Evolutionary conservation across 257 asterid genomes (phyloP).

Genomic region (Salvia hispanica): DNA sequence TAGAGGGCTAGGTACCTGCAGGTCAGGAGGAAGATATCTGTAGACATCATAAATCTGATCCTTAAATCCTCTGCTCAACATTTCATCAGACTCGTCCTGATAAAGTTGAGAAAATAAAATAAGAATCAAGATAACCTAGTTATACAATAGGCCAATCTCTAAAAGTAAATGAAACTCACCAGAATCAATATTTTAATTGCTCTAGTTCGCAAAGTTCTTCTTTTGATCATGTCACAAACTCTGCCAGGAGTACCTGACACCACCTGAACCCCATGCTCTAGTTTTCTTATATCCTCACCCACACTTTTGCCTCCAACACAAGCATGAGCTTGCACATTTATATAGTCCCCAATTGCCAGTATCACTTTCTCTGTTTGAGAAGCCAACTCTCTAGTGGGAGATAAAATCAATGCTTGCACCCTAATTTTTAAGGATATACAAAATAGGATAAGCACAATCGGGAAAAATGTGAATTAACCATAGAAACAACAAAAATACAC

Average conservation of each 20-base stretch:
- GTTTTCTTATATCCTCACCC: conserved; percentile 85
- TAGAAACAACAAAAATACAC: conserved; percentile 5
- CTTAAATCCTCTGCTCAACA: conserved; percentile 95
- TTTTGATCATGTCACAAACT: conserved; percentile 91
- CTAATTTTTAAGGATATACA: conserved; percentile 34
- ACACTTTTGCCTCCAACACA: conserved; percentile 94
- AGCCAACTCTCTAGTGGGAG: conserved; percentile 96
- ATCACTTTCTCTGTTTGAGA: conserved; percentile 88
- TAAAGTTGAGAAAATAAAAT: conserved; percentile 13
- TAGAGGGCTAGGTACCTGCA: conserved; percentile 54
- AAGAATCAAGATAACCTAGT: conserved; percentile 6
- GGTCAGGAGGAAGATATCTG: conserved; percentile 95
- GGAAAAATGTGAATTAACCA: neutral
- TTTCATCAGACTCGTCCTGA: conserved; percentile 95
- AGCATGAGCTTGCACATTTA: conserved; percentile 84
- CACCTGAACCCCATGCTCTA: conserved; percentile 92
- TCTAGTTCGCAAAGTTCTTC: conserved; percentile 83
- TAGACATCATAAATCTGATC: conserved; percentile 96
- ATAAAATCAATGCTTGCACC: conserved; percentile 88
- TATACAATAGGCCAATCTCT: neutral
- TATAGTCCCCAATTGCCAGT: conserved; percentile 75
- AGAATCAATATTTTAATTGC: conserved; percentile 74
- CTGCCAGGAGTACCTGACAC: conserved; percentile 98
- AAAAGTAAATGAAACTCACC: conserved; percentile 46
- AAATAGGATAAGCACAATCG: neutral